Conservation (phyloP, 148 eudicot species). For the Linanthus parryae region DNA sequence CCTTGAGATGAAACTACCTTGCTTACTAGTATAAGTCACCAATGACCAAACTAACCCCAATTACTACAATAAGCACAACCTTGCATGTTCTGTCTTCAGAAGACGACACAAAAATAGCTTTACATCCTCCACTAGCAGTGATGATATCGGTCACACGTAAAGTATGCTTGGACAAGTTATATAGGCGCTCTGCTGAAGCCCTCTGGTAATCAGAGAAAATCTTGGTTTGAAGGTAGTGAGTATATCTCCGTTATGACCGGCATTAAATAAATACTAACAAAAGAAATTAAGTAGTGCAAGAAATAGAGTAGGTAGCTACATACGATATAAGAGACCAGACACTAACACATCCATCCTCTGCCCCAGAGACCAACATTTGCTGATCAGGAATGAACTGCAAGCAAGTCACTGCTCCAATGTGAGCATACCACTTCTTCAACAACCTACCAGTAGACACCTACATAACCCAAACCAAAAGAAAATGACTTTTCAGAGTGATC, state of each 20-base stretch:
- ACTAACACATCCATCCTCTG: conserved; percentile 83
- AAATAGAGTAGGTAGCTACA: neutral
- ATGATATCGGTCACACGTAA: conserved; percentile 65
- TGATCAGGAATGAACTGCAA: conserved; percentile 64
- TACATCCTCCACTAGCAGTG: conserved; percentile 75
- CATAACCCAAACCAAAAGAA: too few relatives aligned
- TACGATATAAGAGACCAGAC: conserved; percentile 88
- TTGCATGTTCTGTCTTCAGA: conserved; percentile 93
- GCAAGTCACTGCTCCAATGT: conserved; percentile 71
- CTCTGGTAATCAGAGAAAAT: conserved; percentile 60
- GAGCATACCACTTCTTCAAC: conserved; percentile 91
- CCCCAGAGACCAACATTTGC: conserved; percentile 73
- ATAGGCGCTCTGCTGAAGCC: conserved; percentile 47
- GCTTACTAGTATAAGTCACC: too few relatives aligned
- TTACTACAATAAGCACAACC: conserved; percentile 22
- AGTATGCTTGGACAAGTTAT: conserved; percentile 67
- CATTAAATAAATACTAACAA: neutral
- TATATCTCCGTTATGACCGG: neutral
- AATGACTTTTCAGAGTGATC: too few relatives aligned
- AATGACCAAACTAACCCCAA: neutral
- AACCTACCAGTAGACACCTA: conserved; percentile 78
- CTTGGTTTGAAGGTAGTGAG: conserved; percentile 28
- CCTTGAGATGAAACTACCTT: too few relatives aligned
- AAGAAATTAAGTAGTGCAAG: neutral
- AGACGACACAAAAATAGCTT: conserved; percentile 76